Percentiles rank a stretch among this genome's conserved stretches.
phyloP scores from a whole-genome alignment of 768 basidiomycete genomes.

The Mycena venus region DNA sequence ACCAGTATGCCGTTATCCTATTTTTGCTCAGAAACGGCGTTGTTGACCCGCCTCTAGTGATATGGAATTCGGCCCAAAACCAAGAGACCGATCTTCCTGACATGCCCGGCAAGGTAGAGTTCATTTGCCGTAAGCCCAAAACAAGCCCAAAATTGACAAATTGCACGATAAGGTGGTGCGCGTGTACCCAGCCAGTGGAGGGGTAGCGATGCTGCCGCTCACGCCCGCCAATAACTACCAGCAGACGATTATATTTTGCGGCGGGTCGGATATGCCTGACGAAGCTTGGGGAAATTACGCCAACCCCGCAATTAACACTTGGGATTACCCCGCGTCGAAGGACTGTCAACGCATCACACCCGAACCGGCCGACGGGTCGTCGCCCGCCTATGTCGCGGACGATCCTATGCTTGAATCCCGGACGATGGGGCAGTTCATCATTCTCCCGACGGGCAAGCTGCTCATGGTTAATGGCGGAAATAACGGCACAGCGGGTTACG shows the following conservation, averaged over 20 bases:
- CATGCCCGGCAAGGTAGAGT: conserved; percentile 79
- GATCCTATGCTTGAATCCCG: conserved; percentile 82
- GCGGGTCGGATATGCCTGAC: conserved; percentile 83
- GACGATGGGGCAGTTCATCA: conserved; percentile 94
- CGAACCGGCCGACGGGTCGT: conserved; percentile 79
- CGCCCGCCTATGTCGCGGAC: conserved; percentile 74
- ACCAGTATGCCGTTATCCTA: conserved; percentile 63
- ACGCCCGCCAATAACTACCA: conserved; percentile 91
- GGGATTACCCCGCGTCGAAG: conserved; percentile 73
- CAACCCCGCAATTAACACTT: conserved; percentile 80
- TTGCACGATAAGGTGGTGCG: too few relatives aligned
- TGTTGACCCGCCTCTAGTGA: conserved; percentile 42
- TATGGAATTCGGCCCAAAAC: conserved; percentile 70
- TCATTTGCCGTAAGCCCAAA: too few relatives aligned
- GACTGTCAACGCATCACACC: conserved; percentile 91
- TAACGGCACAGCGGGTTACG: conserved; percentile 93
- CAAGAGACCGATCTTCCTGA: conserved; percentile 73
- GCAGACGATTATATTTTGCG: conserved; percentile 91
- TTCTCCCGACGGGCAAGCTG: conserved; percentile 83
- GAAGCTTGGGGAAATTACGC: conserved; percentile 83
- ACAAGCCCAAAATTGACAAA: too few relatives aligned
- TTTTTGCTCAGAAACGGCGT: conserved; percentile 21
- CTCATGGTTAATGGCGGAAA: conserved; percentile 85
- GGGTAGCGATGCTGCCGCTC: conserved; percentile 90
- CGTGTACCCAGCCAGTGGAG: conserved; percentile 93